Evolutionary conservation across 345 rosid species (phyloP).

Genomic region (Bretschneidera sinensis): DNA sequence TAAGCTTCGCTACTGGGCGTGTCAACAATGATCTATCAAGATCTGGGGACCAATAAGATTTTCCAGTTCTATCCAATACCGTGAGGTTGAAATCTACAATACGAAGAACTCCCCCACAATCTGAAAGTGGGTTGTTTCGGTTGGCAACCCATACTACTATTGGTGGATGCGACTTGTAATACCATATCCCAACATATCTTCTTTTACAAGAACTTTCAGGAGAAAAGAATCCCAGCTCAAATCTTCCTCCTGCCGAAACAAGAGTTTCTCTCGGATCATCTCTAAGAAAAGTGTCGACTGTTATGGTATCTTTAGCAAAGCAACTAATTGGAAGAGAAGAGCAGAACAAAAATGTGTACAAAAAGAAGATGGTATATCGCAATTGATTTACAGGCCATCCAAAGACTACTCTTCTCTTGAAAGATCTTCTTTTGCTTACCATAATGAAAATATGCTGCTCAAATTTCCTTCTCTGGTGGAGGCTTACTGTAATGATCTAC

Average conservation of each 20-base stretch:
- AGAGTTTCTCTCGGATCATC: constrained; percentile 31
- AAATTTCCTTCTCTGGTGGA: no score
- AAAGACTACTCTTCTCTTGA: no score
- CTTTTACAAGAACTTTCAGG: constrained; percentile 29
- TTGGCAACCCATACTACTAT: constrained; percentile 47
- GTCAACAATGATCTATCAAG: constrained; percentile 12
- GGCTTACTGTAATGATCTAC: no score
- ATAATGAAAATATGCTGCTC: no score
- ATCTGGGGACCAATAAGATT: constrained; percentile 17
- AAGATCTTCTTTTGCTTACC: no score
- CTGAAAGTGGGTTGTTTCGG: constrained; percentile 24
- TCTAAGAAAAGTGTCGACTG: constrained; percentile 23
- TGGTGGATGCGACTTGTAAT: constrained; percentile 16
- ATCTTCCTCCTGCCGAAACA: constrained; percentile 26
- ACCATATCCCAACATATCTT: constrained; percentile 49
- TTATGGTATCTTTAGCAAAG: constrained; percentile 25
- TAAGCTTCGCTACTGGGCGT: constrained; percentile 21
- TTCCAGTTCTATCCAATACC: constrained; percentile 26
- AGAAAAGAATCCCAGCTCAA: constrained; percentile 45
- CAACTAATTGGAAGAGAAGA: no score
- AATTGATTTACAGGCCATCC: no score
- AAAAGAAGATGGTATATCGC: no score
- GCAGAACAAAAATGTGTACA: no score
- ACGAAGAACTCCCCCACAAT: constrained; percentile 3
- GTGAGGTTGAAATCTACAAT: constrained; percentile 27